Percentiles rank a stretch among this genome's conserved stretches.
Evolutionary conservation across 2,329 filamentous ascomycete genomes (phyloP).

Genomic region (Penicillium sp.): DNA sequence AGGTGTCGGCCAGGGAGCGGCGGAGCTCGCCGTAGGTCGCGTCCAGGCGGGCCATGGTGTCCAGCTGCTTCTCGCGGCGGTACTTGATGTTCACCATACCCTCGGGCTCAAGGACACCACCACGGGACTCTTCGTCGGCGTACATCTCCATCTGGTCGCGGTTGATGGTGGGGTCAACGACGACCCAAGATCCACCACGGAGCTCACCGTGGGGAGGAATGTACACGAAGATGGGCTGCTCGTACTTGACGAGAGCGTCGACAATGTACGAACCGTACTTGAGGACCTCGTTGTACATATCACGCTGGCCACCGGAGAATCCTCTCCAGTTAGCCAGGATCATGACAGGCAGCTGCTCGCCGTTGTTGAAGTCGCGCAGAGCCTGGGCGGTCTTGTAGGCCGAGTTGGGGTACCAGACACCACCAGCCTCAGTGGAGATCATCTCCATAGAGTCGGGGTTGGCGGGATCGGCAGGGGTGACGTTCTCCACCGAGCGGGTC

Average conservation of each 20-base stretch:
- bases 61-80: constrained; percentile 93
- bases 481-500: constrained; percentile 92
- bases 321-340: constrained; percentile 99
- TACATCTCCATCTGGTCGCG: constrained; percentile 99
- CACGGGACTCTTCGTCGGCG: constrained; percentile 88
- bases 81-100: constrained; percentile 99
- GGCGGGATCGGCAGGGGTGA: constrained; percentile 92
- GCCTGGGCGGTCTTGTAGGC: constrained; percentile 99
- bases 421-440: constrained; percentile 89
- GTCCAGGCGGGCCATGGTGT: constrained; percentile 95
- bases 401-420: constrained; percentile 99
- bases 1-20: constrained; percentile 69
- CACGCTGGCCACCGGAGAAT: constrained; percentile 98
- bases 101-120: constrained; percentile 96
- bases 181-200: constrained; percentile 98
- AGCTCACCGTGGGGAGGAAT: constrained; percentile 96
- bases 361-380: constrained; percentile 98
- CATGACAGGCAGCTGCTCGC: constrained; percentile 97
- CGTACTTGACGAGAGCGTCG: constrained; percentile 94
- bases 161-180: constrained; percentile 98
- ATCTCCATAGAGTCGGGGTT: constrained; percentile 99
- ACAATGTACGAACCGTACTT: constrained; percentile 99
- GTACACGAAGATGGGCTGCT: constrained; percentile 98
- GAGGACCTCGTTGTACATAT: constrained; percentile 99
- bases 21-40: constrained; percentile 78